These are phyloP conservation scores for Neurospora sp. DNA, from an alignment of 495 filamentous ascomycete genomes.

Conservation along the genomic window DNA sequence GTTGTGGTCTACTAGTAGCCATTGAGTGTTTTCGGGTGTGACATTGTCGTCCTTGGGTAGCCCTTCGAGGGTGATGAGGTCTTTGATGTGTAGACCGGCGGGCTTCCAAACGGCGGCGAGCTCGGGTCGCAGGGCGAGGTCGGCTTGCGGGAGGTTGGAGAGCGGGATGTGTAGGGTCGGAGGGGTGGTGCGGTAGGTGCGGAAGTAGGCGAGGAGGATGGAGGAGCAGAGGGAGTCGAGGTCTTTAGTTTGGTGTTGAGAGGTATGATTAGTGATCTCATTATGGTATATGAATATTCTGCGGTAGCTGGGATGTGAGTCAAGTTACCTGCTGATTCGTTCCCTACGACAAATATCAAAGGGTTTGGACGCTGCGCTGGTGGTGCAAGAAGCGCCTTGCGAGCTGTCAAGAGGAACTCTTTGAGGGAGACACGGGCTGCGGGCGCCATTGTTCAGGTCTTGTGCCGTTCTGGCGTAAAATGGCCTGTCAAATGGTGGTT, in stretches of 20 bases:
- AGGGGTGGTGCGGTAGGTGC: constrained; percentile 31
- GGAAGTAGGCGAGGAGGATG: constrained; percentile 77
- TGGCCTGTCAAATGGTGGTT: background rate
- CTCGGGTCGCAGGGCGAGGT: constrained; percentile 71
- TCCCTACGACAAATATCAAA: constrained; percentile 58
- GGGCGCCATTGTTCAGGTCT: background rate
- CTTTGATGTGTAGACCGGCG: constrained; percentile 31
- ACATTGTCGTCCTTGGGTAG: constrained; percentile 17
- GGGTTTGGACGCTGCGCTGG: constrained; percentile 26
- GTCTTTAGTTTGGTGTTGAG: constrained; percentile 36
- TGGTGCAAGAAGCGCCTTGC: constrained; percentile 28
- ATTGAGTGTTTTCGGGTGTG: constrained; percentile 32
- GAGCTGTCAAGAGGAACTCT: constrained; percentile 31
- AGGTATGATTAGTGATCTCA: background rate
- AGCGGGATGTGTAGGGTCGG: constrained; percentile 66
- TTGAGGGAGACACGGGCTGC: constrained; percentile 15
- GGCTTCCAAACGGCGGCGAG: constrained; percentile 46
- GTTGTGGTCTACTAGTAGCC: constrained; percentile 89
- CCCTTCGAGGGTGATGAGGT: constrained; percentile 44
- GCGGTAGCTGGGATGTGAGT: background rate
- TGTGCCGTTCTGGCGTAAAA: background rate
- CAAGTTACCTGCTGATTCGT: constrained; percentile 57
- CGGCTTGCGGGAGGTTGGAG: constrained; percentile 59
- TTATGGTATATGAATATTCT: too few species aligned
- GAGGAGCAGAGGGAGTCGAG: constrained; percentile 86